A percentile compares a stretch with the other conserved stretches of the same genome.
Evolutionary conservation across 2,329 filamentous ascomycete species (phyloP).

Genomic region (Penicillium sp.): DNA sequence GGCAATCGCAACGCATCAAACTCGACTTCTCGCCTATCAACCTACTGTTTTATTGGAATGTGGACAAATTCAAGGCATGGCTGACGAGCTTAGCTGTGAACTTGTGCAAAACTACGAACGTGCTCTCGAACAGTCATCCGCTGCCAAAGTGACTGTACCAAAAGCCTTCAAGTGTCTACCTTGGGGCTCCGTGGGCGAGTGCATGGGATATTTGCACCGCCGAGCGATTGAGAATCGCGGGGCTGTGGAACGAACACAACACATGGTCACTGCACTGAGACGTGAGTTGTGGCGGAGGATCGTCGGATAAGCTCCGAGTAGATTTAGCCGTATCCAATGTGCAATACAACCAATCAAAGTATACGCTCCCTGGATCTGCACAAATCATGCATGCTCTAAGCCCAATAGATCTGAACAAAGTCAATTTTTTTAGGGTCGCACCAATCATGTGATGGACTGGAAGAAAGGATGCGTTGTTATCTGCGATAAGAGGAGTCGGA

Average conservation of each 20-base stretch:
- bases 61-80: slow-evolving; percentile 86
- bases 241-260: slow-evolving; percentile 63
- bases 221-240: slow-evolving; percentile 71
- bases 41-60: slow-evolving; percentile 51
- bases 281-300: slow-evolving; percentile 58
- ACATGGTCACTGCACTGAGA: slow-evolving; percentile 63
- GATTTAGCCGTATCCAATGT: not conserved
- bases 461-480: not conserved
- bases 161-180: slow-evolving; percentile 54
- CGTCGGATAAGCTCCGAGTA: slow-evolving; percentile 9
- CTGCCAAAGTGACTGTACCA: slow-evolving; percentile 36
- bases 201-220: slow-evolving; percentile 56
- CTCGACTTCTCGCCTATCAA: slow-evolving; percentile 42
- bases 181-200: slow-evolving; percentile 55
- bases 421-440: not conserved
- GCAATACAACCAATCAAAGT: not conserved
- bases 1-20: slow-evolving; percentile 39
- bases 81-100: slow-evolving; percentile 72
- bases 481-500: slow-evolving; percentile 22
- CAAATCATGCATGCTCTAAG: not conserved
- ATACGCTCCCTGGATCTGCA: not conserved
- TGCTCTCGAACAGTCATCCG: slow-evolving; percentile 12
- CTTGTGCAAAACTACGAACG: slow-evolving; percentile 39
- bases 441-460: slow-evolving; percentile 3
- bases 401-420: not conserved